These are phyloP conservation scores for Citrullus mucosospermus DNA, from an alignment of 306 rosid genomes.

Conservation along the genomic window DNA sequence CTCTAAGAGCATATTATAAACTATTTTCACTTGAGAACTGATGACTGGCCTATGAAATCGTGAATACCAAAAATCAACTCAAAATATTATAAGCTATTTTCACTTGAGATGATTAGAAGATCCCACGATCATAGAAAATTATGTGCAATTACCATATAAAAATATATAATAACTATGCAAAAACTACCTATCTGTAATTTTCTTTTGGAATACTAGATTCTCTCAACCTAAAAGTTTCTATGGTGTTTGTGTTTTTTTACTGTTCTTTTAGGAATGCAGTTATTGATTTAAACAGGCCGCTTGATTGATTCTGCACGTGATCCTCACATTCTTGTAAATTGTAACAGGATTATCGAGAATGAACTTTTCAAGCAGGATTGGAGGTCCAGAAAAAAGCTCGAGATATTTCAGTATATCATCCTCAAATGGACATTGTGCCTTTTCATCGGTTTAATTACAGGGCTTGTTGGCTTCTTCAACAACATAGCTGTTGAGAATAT, in stretches of 20 bases:
- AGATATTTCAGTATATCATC: slow-evolving; percentile 39
- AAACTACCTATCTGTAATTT: neutral
- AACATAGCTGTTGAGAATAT: slow-evolving; percentile 72
- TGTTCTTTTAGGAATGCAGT: neutral
- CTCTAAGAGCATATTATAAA: too few relatives aligned
- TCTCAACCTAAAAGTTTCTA: neutral
- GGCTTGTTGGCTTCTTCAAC: slow-evolving; percentile 58
- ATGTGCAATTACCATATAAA: neutral
- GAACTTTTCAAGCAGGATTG: slow-evolving; percentile 67
- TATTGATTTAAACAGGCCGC: neutral
- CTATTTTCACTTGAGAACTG: neutral
- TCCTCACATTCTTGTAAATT: slow-evolving; percentile 9
- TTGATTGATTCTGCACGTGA: neutral
- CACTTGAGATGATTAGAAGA: neutral
- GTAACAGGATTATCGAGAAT: slow-evolving; percentile 66
- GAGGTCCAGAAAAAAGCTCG: slow-evolving; percentile 47
- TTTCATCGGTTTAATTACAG: slow-evolving; percentile 55
- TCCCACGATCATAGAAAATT: neutral
- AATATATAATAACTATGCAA: neutral
- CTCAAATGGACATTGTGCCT: slow-evolving; percentile 70
- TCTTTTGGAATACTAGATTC: neutral
- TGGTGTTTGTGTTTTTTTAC: neutral
- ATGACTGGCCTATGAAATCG: too few relatives aligned
- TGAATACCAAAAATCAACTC: neutral
- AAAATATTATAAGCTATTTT: neutral